Evolutionary conservation across 352 stramenopile genomes (phyloP).

Genomic region (Globisporangium camurandrum): DNA sequence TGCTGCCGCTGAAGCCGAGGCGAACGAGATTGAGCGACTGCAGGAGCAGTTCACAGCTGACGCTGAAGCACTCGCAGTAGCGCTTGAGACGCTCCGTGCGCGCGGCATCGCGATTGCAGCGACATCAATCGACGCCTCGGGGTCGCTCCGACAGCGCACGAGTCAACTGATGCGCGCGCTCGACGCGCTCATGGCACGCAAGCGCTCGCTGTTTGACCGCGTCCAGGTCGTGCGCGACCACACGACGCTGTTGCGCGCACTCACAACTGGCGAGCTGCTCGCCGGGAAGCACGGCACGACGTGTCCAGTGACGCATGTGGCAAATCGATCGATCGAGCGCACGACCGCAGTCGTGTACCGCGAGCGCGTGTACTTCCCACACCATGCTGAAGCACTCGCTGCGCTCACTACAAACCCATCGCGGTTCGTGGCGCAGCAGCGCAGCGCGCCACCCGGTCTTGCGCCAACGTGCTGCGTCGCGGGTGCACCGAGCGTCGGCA

Average conservation of each 20-base stretch:
- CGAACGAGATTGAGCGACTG: constrained; percentile 35
- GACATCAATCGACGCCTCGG: constrained; percentile 15
- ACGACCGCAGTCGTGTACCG: constrained; percentile 27
- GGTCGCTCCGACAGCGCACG: constrained; percentile 25
- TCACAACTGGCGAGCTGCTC: constrained; percentile 32
- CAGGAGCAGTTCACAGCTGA: constrained; percentile 38
- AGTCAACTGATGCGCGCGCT: constrained; percentile 23
- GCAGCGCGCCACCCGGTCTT: not conserved
- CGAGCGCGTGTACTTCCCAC: constrained; percentile 55
- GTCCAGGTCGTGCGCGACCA: constrained; percentile 22
- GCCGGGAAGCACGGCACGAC: constrained; percentile 44
- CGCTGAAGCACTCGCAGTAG: constrained; percentile 23
- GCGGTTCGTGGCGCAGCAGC: constrained; percentile 1
- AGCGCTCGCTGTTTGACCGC: constrained; percentile 36
- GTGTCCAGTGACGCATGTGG: constrained; percentile 30
- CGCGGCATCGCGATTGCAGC: constrained; percentile 27
- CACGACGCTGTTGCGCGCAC: constrained; percentile 8
- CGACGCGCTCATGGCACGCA: constrained; percentile 23
- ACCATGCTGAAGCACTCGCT: constrained; percentile 11
- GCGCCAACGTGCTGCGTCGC: constrained; percentile 12
- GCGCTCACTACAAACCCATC: constrained; percentile 17
- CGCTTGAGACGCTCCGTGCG: constrained; percentile 24
- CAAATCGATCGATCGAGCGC: constrained; percentile 1
- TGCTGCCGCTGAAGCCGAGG: constrained; percentile 26
- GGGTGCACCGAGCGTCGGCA: constrained; percentile 8